Base-by-base conservation (phyloP, 2,329 filamentous ascomycete species). In the Penicillium sp. region DNA sequence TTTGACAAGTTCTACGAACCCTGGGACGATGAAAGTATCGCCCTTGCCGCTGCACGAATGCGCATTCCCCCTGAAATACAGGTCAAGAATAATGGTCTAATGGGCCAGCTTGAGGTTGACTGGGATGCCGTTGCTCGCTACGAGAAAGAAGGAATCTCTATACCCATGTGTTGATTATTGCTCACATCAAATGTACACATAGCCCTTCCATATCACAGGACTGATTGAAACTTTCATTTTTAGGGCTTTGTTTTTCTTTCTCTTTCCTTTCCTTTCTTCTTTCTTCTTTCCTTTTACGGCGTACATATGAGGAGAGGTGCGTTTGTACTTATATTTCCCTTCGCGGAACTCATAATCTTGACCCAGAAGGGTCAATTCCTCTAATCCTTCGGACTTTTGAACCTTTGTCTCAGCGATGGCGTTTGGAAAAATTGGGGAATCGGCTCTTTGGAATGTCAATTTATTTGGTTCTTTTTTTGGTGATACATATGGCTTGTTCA, bases 51-150 rank as follows among this genome's bases (percentile, higher is more conserved):
- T 2, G 58, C 54, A 2, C 58, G 58, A 50, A 58, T 64, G 49
- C 38, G 50, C 5, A 50, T 62, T 13, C 56, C 56, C 3, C 22
- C 48, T 31, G 52, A 55, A 18, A 55, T 58, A 13, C 44, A 56
- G 38, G 43, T 44, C 38, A 51, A 54, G 53, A 41, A 18, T 27
- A 45, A 34, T 13, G 51, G 51, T 4, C 27, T 40, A 9, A 41
- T 75, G 72, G 72, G 58, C 67, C 41, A 65, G 63, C 59, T 60
- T 24, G 39, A 69, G 32, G 63, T 76, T 31, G 71, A 77, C 49
- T 77, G 75, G 73, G 72, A 76, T n/a, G 61, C 62, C 11, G 54
- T 73, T 36, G 68, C 72, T n/a, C 62, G 61, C 10, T 67, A 67
- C 21, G 66, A 68, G 29, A 61, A 62, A 22, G 61, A 66, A 16